Percentiles rank a stretch among this genome's conserved stretches.
These are phyloP conservation scores for Limnanthes douglasii DNA, from an alignment of 345 rosid species.

Conservation along the genomic window DNA sequence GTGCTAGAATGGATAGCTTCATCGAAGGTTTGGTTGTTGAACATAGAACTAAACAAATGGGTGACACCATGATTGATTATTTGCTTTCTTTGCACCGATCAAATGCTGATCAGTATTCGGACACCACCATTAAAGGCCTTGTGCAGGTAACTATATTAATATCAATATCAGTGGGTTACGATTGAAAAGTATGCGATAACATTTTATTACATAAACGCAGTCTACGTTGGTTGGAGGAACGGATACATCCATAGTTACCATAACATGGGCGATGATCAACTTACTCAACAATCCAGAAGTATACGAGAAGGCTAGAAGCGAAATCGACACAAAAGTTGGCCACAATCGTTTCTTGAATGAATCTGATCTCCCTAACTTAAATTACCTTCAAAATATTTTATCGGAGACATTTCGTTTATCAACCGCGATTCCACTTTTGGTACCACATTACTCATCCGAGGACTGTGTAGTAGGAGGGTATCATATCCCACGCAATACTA, in stretches of 20 bases:
- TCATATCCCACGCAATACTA: slow-evolving; percentile 25
- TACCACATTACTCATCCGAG: slow-evolving; percentile 13
- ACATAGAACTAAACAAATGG: slow-evolving; percentile 10
- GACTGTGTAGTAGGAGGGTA: slow-evolving; percentile 21
- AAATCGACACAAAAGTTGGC: slow-evolving; percentile 21
- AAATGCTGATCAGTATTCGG: slow-evolving; percentile 27
- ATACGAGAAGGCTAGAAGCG: slow-evolving; percentile 17
- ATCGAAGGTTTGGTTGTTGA: slow-evolving; percentile 27
- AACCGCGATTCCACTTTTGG: slow-evolving; percentile 13
- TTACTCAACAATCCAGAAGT: slow-evolving; percentile 18
- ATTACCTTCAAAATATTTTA: slow-evolving; percentile 22
- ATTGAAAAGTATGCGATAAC: too few relatives aligned
- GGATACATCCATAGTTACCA: slow-evolving; percentile 27
- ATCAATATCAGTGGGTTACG: too few relatives aligned
- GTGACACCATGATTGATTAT: slow-evolving; percentile 27
- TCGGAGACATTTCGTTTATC: slow-evolving; percentile 19
- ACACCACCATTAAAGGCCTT: slow-evolving; percentile 36
- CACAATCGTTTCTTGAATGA: slow-evolving; percentile 22
- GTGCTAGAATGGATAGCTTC: slow-evolving; percentile 14
- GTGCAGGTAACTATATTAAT: slow-evolving; percentile 14
- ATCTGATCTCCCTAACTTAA: slow-evolving; percentile 13
- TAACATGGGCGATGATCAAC: slow-evolving; percentile 46
- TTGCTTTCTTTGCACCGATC: slow-evolving; percentile 20
- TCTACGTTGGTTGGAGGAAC: slow-evolving; percentile 30
- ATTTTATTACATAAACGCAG: slow-evolving; percentile 12